Conservation (phyloP, 345 rosid species). For the Odontarrhena argentea region DNA sequence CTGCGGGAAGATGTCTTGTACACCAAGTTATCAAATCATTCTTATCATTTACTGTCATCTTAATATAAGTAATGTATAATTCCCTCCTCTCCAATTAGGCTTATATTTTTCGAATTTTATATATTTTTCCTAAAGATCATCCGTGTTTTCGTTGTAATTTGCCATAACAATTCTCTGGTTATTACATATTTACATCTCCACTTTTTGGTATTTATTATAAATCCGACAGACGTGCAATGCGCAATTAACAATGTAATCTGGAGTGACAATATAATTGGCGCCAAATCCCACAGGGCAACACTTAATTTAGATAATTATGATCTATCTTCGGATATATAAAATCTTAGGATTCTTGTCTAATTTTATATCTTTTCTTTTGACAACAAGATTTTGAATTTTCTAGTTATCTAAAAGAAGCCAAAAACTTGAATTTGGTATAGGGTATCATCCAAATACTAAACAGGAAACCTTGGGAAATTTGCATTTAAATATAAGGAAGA, state of each 20-base stretch:
- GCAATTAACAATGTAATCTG: not conserved
- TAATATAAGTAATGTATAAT: not conserved
- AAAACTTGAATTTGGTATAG: not conserved
- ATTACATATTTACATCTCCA: not conserved
- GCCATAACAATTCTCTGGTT: not conserved
- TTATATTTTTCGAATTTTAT: not conserved
- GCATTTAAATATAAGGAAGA: not conserved
- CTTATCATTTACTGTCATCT: not conserved
- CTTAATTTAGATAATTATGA: no score
- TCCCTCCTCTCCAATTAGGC: not conserved
- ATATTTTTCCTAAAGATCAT: not conserved
- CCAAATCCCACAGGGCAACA: no score
- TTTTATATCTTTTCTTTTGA: not conserved
- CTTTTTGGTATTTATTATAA: no score
- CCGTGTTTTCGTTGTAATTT: not conserved
- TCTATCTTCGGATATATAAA: no score
- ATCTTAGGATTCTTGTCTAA: no score
- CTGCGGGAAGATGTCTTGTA: conserved; percentile 99
- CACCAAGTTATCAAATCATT: conserved; percentile 64
- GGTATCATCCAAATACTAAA: not conserved
- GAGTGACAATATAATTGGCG: not conserved
- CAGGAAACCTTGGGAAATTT: not conserved
- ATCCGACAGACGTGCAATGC: no score
- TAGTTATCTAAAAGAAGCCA: not conserved
- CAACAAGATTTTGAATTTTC: not conserved